Conservation (phyloP, 2,329 filamentous ascomycete genomes). For the Penicillium sp. region DNA sequence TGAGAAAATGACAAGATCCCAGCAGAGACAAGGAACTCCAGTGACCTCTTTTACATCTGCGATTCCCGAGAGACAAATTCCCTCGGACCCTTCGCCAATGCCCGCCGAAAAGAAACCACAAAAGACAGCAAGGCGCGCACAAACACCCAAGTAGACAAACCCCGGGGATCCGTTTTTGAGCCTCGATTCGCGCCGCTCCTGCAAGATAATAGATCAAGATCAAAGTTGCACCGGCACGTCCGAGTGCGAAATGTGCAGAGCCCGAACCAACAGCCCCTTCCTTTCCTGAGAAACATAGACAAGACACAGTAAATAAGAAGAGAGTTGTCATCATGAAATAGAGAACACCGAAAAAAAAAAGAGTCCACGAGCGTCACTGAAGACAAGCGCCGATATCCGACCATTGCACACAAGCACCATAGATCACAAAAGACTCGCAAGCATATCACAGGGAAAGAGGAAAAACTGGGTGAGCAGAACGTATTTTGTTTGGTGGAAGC, state of each 20-base stretch:
- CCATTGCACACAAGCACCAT: conserved; percentile 11
- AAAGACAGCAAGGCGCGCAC: no score
- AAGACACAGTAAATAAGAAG: conserved; percentile 1
- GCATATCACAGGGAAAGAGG: conserved; percentile 8
- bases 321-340: conserved; percentile 3
- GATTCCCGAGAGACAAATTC: no score
- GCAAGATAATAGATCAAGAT: not conserved
- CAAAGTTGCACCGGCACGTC: not conserved
- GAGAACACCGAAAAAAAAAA: conserved; percentile 19
- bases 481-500: no score
- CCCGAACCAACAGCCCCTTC: not conserved
- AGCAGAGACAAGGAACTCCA: no score
- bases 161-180: no score
- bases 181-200: no score
- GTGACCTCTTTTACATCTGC: no score
- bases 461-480: no score
- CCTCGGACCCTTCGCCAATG: no score
- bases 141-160: no score
- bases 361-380: conserved; percentile 8
- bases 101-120: no score
- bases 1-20: no score
- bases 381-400: conserved; percentile 17
- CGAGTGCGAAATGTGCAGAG: conserved; percentile 13
- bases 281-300: conserved; percentile 2
- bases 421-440: conserved; percentile 1